A percentile compares a stretch with the other conserved stretches of the same genome.
These are phyloP conservation scores for Xerocomus alliaceus DNA, from an alignment of 1,284 basidiomycete genomes.

Conservation along the genomic window DNA sequence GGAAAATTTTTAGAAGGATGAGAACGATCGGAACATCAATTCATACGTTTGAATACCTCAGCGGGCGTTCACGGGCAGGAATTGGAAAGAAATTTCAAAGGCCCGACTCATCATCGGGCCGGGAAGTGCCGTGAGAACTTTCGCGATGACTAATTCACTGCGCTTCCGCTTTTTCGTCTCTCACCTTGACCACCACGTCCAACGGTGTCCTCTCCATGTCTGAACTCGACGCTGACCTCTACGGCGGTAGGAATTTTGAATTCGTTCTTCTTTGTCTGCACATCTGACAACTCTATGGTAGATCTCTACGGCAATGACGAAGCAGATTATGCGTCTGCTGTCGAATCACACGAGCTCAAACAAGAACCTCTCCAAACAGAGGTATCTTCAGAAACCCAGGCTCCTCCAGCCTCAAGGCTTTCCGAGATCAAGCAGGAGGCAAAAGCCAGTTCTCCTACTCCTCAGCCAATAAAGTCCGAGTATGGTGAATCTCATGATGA, in stretches of 20 bases:
- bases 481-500: constrained; percentile 26
- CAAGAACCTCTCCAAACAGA: constrained; percentile 31
- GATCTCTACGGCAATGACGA: constrained; percentile 85
- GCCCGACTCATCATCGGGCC: constrained; percentile 12
- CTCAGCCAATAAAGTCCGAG: constrained; percentile 31
- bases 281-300: constrained; percentile 30
- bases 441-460: constrained; percentile 19
- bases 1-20: background rate
- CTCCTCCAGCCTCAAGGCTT: constrained; percentile 25
- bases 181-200: constrained; percentile 46
- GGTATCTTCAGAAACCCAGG: constrained; percentile 13
- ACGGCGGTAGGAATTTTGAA: constrained; percentile 63
- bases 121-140: constrained; percentile 36
- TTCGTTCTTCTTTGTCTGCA: rapidly evolving
- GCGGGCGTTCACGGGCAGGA: background rate
- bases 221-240: constrained; percentile 84
- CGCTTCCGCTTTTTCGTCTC: constrained; percentile 33
- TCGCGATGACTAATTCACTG: constrained; percentile 37
- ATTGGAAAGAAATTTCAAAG: background rate
- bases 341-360: constrained; percentile 45
- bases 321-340: constrained; percentile 58
- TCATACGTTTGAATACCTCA: background rate
- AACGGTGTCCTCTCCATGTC: constrained; percentile 60
- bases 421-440: constrained; percentile 29
- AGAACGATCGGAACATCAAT: background rate